A percentile compares a stretch with the other conserved stretches of the same genome.
Conservation (phyloP, 441 rosid genomes). For the Corymbia calophylla region DNA sequence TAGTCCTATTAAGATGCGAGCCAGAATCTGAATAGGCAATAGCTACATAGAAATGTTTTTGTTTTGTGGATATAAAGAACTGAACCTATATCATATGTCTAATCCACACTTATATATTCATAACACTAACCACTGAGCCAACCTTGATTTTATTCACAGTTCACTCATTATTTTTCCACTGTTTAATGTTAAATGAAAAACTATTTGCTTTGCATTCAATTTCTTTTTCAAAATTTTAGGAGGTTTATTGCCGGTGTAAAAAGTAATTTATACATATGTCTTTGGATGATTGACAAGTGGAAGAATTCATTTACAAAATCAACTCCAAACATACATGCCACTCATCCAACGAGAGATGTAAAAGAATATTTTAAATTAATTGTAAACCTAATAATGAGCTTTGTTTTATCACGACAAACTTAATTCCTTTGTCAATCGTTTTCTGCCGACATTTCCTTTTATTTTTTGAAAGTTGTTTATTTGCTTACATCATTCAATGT, state of each 20-base stretch:
- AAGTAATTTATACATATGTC: not conserved
- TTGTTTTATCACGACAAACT: not conserved
- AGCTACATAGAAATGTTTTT: not conserved
- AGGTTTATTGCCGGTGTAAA: not conserved
- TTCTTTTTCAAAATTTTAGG: not conserved
- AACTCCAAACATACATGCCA: too few species aligned
- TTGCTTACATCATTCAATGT: not conserved
- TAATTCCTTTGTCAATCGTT: not conserved
- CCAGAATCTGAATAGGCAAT: not conserved
- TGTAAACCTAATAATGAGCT: not conserved
- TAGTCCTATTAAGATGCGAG: not conserved
- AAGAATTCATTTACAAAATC: too few species aligned
- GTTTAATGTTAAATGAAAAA: not conserved
- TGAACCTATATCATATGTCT: not conserved
- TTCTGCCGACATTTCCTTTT: not conserved
- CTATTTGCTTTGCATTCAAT: not conserved
- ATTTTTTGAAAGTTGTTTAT: not conserved
- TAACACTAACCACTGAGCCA: not conserved
- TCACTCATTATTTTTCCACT: not conserved
- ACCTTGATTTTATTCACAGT: not conserved
- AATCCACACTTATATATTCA: not conserved
- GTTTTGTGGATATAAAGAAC: not conserved
- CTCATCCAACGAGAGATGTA: too few species aligned
- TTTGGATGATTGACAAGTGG: not conserved
- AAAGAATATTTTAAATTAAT: too few species aligned